Conservation (phyloP, 495 filamentous ascomycete species). For the Daldinia concentrica region DNA sequence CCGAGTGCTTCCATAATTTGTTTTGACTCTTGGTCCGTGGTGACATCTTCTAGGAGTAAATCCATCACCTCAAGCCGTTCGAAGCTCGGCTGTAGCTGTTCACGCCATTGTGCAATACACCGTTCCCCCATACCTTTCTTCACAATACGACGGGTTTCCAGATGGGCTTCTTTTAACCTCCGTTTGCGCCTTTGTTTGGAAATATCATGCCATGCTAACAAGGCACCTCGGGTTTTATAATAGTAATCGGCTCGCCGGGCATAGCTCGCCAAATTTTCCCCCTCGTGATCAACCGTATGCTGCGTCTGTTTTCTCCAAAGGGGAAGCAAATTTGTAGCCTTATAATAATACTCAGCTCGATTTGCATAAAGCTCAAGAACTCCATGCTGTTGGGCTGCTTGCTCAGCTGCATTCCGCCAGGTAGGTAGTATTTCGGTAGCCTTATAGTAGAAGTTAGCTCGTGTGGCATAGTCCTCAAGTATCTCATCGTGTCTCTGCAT, state of each 20-base stretch:
- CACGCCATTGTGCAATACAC: conserved; percentile 43
- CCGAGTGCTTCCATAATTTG: conserved; percentile 52
- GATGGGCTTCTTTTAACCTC: conserved; percentile 43
- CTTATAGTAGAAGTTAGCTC: conserved; percentile 44
- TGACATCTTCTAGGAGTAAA: conserved; percentile 28
- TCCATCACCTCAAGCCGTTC: conserved; percentile 39
- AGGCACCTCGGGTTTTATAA: conserved; percentile 35
- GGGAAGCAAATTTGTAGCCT: conserved; percentile 40
- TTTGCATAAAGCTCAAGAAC: conserved; percentile 35
- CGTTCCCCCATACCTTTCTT: conserved; percentile 48
- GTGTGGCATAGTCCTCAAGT: conserved; percentile 37
- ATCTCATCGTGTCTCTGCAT: conserved; percentile 20
- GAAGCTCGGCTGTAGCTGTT: conserved; percentile 41
- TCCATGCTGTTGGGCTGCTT: conserved; percentile 26
- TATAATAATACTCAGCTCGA: conserved; percentile 42
- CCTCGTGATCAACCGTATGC: conserved; percentile 18
- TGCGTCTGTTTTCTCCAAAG: conserved; percentile 45
- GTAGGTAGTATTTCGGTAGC: conserved; percentile 38
- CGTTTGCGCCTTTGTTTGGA: conserved; percentile 44
- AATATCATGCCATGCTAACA: conserved; percentile 38
- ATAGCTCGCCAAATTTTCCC: conserved; percentile 32
- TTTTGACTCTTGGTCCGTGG: conserved; percentile 38
- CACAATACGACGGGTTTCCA: conserved; percentile 46
- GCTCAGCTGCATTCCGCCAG: conserved; percentile 41
- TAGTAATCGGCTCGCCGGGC: conserved; percentile 44